These are phyloP conservation scores for Xylariaceae sp. DNA, from an alignment of 2,329 filamentous ascomycete species.

Conservation along the genomic window DNA sequence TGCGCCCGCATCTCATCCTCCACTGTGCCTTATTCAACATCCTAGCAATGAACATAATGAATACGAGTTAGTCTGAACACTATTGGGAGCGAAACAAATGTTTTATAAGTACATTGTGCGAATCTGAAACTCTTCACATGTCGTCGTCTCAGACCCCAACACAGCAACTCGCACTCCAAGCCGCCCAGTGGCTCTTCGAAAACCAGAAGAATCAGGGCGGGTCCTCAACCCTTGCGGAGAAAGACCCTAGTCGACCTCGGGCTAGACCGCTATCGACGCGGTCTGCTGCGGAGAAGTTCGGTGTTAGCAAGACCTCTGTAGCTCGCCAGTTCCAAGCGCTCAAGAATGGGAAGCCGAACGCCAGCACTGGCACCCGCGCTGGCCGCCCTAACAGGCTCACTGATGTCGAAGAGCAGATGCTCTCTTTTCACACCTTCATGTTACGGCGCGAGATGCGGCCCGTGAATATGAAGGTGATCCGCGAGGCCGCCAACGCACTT, in stretches of 20 bases:
- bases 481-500: constrained; percentile 20
- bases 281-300: constrained; percentile 13
- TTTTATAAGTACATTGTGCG: no score
- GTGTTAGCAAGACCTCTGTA: constrained; percentile 17
- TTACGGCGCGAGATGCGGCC: constrained; percentile 10
- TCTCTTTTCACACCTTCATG: constrained; percentile 23
- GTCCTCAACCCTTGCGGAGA: no score
- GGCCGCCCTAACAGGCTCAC: constrained; percentile 19
- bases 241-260: constrained; percentile 22
- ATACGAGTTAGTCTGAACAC: no score
- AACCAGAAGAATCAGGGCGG: constrained; percentile 14
- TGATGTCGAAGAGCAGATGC: constrained; percentile 21
- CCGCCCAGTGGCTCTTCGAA: constrained; percentile 21
- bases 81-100: no score
- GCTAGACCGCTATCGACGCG: constrained; percentile 16
- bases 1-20: neutral
- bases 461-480: constrained; percentile 7
- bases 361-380: neutral
- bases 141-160: constrained; percentile 9
- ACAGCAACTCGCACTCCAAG: constrained; percentile 11
- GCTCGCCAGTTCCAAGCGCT: constrained; percentile 15
- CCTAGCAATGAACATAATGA: neutral
- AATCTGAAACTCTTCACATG: constrained; percentile 15
- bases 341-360: constrained; percentile 14
- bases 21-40: neutral